Evolutionary conservation across 2,329 filamentous ascomycete genomes (phyloP), one percentile per base, ranked within the genome.

Genomic region (Arthrobotrys entomopaga): DNA sequence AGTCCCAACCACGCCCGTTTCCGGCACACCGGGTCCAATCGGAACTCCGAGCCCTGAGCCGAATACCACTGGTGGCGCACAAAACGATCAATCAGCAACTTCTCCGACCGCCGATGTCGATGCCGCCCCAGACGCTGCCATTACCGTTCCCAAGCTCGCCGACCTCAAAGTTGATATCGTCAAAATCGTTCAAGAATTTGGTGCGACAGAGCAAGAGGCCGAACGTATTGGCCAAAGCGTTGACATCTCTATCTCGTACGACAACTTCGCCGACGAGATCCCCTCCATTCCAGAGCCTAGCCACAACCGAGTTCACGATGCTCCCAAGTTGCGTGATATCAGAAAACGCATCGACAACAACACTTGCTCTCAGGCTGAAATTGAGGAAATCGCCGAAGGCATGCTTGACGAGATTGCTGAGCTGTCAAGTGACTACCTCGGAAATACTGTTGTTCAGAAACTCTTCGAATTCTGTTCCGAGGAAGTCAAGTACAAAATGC

Each of bases 391-490:
- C 76, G 95, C 95, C 46, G 86, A 91, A 75, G 91, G 92, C 76
- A 99, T 99, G 95, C 87, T 99, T 15, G 92, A 94, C 8, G 95
- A 99, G 81, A 95, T 99, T 80, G 92, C 93, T 2, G 95, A 99
- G 82, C 85, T 99, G 22, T 87, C 95, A 1, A 79, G 78, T 40
- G 77, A 99, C 82, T 99, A 99, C 79, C 87, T 99, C 34, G 95
- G 95, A 78, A 99, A 99, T 83, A 99, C 95, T 0, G 95, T 99
- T n/a, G 94, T 99, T 16, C 95, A 99, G 83, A 99, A 99, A 83
- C 85, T 99, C 52, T 99, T 99, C 80, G 94, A 99, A 82, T 92
- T 92, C 83, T 98, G 95, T 83, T 95, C 92, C 0, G 94, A 98
- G 81, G 85, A 88, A 48, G 88, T 94, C 48, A 93, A 96, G 79